Evolutionary conservation across 306 rosid genomes (phyloP).

Genomic region (Lablab purpureus): DNA sequence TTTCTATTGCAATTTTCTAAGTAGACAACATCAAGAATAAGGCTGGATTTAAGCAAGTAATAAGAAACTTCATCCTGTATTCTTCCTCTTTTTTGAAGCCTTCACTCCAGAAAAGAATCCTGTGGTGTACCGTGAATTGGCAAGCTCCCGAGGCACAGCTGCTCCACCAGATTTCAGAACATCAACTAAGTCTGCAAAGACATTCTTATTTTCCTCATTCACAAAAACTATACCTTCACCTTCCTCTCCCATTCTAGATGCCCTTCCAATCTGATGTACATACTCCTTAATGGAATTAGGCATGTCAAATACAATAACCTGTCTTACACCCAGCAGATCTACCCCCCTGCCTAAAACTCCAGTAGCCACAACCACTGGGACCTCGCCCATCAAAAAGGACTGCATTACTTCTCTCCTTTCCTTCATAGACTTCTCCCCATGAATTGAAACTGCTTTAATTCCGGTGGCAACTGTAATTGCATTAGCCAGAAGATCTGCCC

Average conservation of each 20-base stretch:
- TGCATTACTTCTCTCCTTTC: conserved; percentile 86
- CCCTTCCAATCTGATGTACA: conserved; percentile 89
- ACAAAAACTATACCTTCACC: conserved; percentile 79
- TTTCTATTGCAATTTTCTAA: conserved; percentile 41
- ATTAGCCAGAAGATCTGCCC: conserved; percentile 84
- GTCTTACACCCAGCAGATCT: conserved; percentile 80
- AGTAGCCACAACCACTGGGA: conserved; percentile 82
- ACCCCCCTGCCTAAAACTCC: conserved; percentile 89
- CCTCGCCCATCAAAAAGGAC: conserved; percentile 71
- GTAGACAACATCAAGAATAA: conserved; percentile 6
- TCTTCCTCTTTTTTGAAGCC: conserved; percentile 56
- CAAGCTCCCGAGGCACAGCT: conserved; percentile 75
- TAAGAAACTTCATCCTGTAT: conserved; percentile 39
- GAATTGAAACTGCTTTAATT: conserved; percentile 71
- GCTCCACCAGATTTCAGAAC: conserved; percentile 72
- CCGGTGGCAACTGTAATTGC: conserved; percentile 76
- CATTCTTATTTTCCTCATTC: conserved; percentile 70
- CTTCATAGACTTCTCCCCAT: conserved; percentile 86
- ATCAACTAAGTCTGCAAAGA: conserved; percentile 66
- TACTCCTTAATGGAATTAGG: conserved; percentile 84
- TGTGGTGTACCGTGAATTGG: conserved; percentile 53
- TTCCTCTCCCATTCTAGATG: conserved; percentile 89
- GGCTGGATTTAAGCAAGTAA: conserved; percentile 15
- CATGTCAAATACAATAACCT: conserved; percentile 84
- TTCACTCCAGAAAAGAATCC: conserved; percentile 49